These are phyloP conservation scores for Lasiodiplodia theobromae DNA, from an alignment of 2,329 filamentous ascomycete species.

Conservation along the genomic window DNA sequence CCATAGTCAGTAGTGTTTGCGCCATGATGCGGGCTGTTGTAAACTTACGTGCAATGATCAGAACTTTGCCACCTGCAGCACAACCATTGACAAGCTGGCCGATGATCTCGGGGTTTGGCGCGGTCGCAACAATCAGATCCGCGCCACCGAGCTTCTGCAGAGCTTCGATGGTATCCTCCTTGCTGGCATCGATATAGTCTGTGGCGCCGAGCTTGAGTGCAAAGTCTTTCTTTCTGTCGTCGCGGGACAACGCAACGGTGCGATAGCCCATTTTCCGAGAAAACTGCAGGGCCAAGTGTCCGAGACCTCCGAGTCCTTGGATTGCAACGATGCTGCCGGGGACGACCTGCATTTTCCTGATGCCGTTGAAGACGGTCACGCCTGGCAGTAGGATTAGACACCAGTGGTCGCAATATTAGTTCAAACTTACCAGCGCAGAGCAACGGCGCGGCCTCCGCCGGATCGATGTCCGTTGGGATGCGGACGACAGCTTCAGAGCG, in stretches of 20 bases:
- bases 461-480: slow-evolving; percentile 56
- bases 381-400: too few relatives aligned
- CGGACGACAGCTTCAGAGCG: slow-evolving; percentile 65
- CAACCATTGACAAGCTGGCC: slow-evolving; percentile 62
- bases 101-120: slow-evolving; percentile 66
- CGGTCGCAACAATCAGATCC: slow-evolving; percentile 67
- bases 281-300: slow-evolving; percentile 62
- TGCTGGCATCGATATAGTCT: slow-evolving; percentile 63
- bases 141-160: slow-evolving; percentile 68
- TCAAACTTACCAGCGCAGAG: slow-evolving; percentile 52
- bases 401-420: too few relatives aligned
- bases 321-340: slow-evolving; percentile 58
- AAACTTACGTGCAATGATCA: slow-evolving; percentile 59
- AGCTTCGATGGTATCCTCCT: slow-evolving; percentile 56
- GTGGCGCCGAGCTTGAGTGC: slow-evolving; percentile 63
- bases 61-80: slow-evolving; percentile 62
- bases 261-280: slow-evolving; percentile 61
- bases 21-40: too few relatives aligned
- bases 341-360: slow-evolving; percentile 56
- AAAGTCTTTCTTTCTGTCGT: slow-evolving; percentile 60
- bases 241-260: slow-evolving; percentile 60
- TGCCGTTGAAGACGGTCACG: slow-evolving; percentile 61
- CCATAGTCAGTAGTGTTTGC: too few relatives aligned
- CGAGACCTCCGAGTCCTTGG: slow-evolving; percentile 61
- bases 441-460: slow-evolving; percentile 56